These are phyloP conservation scores for Cadophora luteo-olivacea DNA, from an alignment of 2,329 filamentous ascomycete genomes.

Conservation along the genomic window DNA sequence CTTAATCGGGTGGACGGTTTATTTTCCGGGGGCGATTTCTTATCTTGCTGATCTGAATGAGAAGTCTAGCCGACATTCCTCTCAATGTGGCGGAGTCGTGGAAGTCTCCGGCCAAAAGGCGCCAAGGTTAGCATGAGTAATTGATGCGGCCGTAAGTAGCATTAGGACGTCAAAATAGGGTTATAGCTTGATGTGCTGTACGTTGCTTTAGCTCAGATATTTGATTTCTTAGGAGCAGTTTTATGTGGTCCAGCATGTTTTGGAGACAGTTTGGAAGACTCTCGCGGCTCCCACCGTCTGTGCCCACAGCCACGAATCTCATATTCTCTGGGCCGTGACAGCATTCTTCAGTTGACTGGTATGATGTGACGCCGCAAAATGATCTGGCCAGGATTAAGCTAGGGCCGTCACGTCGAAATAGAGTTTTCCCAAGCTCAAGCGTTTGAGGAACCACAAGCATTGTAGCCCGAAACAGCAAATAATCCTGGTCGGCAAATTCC, in stretches of 20 bases:
- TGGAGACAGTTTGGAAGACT: background rate
- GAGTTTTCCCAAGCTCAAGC: background rate
- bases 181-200: background rate
- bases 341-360: background rate
- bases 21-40: background rate
- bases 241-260: background rate
- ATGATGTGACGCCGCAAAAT: too few relatives aligned
- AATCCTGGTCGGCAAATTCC: background rate
- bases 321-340: background rate
- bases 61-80: too few relatives aligned
- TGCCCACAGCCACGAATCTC: background rate
- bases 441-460: constrained; percentile 10
- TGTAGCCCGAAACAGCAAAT: background rate
- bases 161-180: background rate
- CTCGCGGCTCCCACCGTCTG: background rate
- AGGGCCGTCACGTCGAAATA: background rate
- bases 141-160: background rate
- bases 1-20: too few relatives aligned
- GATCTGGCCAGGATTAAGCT: too few relatives aligned
- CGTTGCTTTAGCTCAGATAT: background rate
- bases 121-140: background rate
- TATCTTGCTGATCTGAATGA: background rate
- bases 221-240: background rate
- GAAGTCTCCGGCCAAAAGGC: background rate
- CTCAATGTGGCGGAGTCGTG: background rate